Percentiles rank a stretch among this genome's conserved stretches.
These are phyloP conservation scores for Neurospora sp. DNA, from an alignment of 495 filamentous ascomycete genomes.

Conservation along the genomic window DNA sequence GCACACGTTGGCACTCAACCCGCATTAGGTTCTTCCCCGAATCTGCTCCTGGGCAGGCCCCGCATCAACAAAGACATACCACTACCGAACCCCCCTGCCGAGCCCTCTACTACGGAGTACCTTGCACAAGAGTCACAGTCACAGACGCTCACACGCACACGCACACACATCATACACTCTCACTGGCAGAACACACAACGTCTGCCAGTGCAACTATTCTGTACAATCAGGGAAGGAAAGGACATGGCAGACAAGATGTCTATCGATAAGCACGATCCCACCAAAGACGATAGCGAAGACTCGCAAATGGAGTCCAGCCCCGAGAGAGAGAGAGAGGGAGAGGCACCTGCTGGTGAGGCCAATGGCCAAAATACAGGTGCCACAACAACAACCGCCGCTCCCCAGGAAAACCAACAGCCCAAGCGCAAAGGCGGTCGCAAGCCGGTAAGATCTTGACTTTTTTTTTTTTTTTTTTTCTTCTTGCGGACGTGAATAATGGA, in stretches of 20 bases:
- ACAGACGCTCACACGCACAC: not conserved
- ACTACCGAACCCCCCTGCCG: not conserved
- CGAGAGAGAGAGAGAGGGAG: constrained; percentile 41
- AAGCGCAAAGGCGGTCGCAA: constrained; percentile 94
- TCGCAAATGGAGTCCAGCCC: constrained; percentile 43
- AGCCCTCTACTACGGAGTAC: not conserved
- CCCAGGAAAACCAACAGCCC: constrained; percentile 39
- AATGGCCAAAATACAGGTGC: not conserved
- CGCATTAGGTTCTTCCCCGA: not conserved
- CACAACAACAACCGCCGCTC: constrained; percentile 4
- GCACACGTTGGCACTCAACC: not conserved
- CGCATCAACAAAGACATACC: not conserved
- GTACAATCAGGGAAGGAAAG: constrained; percentile 9
- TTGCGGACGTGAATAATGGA: not conserved
- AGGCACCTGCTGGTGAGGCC: constrained; percentile 19
- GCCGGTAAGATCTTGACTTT: not conserved
- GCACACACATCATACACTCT: not conserved
- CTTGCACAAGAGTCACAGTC: not conserved
- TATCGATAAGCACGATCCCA: constrained; percentile 45
- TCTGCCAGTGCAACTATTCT: not conserved
- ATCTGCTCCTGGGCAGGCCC: not conserved
- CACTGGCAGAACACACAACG: not conserved
- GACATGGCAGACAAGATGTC: constrained; percentile 51
- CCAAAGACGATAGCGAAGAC: constrained; percentile 42
- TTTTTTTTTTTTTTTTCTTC: not conserved